phyloP scores from a whole-genome alignment of 2,329 filamentous ascomycete species.

The Fonsecaea multimorphosa region DNA sequence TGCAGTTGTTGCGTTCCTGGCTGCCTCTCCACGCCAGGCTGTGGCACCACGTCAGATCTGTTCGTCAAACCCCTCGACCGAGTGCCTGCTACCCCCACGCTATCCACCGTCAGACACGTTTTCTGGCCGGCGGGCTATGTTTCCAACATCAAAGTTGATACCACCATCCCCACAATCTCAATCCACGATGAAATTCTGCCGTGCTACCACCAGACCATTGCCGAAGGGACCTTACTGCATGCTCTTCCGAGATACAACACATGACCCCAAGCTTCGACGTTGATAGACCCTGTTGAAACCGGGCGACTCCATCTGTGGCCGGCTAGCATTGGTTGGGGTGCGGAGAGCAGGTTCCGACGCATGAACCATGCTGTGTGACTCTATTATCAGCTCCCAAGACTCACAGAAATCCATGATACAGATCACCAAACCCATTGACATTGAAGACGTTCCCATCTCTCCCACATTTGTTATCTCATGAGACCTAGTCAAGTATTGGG shows the following conservation, averaged over 20 bases:
- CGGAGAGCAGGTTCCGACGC: neutral
- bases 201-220: neutral
- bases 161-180: slow-evolving; percentile 14
- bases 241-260: neutral
- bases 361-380: slow-evolving; percentile 10
- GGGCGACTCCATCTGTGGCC: neutral
- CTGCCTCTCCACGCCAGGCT: slow-evolving; percentile 14
- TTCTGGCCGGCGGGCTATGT: neutral
- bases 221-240: neutral
- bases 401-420: slow-evolving; percentile 4
- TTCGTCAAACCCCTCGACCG: slow-evolving; percentile 4
- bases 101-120: slow-evolving; percentile 22
- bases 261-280: neutral
- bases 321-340: neutral
- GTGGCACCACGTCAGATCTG: slow-evolving; percentile 23
- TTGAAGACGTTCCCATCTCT: neutral
- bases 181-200: slow-evolving; percentile 11
- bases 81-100: slow-evolving; percentile 28
- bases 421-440: neutral
- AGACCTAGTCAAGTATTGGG: slow-evolving; percentile 4
- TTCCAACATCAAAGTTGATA: slow-evolving; percentile 1
- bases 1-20: slow-evolving; percentile 24
- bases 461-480: slow-evolving; percentile 25
- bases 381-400: slow-evolving; percentile 5
- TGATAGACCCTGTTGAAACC: neutral